These are phyloP conservation scores for Chytriomyces hyalinus DNA, from an alignment of 192 early-diverging fungal species.

Conservation along the genomic window DNA sequence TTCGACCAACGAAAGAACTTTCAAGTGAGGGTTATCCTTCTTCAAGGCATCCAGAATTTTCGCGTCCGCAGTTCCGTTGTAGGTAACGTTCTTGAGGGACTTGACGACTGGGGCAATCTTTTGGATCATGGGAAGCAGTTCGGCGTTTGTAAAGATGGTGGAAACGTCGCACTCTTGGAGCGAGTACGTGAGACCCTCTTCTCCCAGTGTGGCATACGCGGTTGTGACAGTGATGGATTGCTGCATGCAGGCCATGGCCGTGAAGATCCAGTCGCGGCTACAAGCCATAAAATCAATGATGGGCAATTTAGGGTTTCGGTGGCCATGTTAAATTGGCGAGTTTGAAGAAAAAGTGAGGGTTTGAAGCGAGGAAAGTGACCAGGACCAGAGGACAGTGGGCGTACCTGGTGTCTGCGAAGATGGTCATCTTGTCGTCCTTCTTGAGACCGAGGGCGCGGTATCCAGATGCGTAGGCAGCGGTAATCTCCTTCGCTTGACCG, in stretches of 20 bases:
- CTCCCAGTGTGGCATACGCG: constrained; percentile 77
- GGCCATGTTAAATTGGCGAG: too few relatives aligned
- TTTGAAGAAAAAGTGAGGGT: not conserved
- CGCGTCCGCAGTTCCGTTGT: constrained; percentile 63
- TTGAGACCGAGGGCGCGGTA: constrained; percentile 68
- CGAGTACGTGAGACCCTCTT: constrained; percentile 81
- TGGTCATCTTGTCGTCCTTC: constrained; percentile 44
- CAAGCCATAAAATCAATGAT: not conserved
- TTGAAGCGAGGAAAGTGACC: not conserved
- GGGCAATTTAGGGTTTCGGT: not conserved
- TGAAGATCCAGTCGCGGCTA: constrained; percentile 65
- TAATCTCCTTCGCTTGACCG: constrained; percentile 60
- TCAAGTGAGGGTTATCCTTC: constrained; percentile 8
- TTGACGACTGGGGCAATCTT: constrained; percentile 65
- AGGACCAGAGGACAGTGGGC: not conserved
- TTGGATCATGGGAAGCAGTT: constrained; percentile 67
- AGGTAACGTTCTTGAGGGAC: constrained; percentile 70
- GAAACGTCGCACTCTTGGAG: constrained; percentile 79
- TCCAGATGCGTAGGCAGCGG: constrained; percentile 72
- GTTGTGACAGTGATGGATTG: constrained; percentile 79
- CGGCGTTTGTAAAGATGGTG: constrained; percentile 76
- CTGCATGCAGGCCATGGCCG: constrained; percentile 69
- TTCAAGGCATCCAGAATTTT: constrained; percentile 2
- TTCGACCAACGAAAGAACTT: constrained; percentile 57
- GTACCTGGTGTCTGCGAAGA: constrained; percentile 48